Conservation (phyloP, 2,329 filamentous ascomycete genomes). For the Alternaria sp. region DNA sequence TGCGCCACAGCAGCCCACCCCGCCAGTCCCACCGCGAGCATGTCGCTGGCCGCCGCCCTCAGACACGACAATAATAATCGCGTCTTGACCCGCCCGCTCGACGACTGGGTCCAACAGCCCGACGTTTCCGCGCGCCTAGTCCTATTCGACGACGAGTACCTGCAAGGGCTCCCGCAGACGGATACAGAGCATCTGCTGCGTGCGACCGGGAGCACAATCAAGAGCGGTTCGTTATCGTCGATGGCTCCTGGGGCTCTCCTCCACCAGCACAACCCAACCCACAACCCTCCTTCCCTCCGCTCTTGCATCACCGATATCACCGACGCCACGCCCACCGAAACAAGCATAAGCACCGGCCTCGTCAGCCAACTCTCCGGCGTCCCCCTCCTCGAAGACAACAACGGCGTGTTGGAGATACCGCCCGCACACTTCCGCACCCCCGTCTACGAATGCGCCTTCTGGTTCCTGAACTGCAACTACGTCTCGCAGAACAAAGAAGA, state of each 20-base stretch:
- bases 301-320: constrained; percentile 29
- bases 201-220: constrained; percentile 13
- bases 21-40: constrained; percentile 15
- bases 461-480: constrained; percentile 42
- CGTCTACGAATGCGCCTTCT: constrained; percentile 41
- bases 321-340: constrained; percentile 34
- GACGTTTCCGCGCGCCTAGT: constrained; percentile 38
- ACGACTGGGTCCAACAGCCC: constrained; percentile 33
- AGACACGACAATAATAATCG: constrained; percentile 30
- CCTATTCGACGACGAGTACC: constrained; percentile 17
- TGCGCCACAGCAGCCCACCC: constrained; percentile 23
- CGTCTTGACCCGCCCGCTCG: constrained; percentile 24
- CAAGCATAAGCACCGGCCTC: constrained; percentile 34
- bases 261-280: constrained; percentile 32
- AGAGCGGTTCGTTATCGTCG: constrained; percentile 37
- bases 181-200: constrained; percentile 17
- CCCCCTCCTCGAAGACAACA: constrained; percentile 33
- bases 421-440: constrained; percentile 11
- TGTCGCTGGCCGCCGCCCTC: constrained; percentile 27
- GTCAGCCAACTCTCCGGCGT: constrained; percentile 29
- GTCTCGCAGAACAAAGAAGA: constrained; percentile 25
- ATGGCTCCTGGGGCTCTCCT: constrained; percentile 40
- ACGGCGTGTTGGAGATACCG: constrained; percentile 35
- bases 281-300: constrained; percentile 31
- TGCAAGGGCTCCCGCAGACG: constrained; percentile 17